Conservation (phyloP, 1,284 basidiomycete genomes). For the Sanghuangporus baumii region DNA sequence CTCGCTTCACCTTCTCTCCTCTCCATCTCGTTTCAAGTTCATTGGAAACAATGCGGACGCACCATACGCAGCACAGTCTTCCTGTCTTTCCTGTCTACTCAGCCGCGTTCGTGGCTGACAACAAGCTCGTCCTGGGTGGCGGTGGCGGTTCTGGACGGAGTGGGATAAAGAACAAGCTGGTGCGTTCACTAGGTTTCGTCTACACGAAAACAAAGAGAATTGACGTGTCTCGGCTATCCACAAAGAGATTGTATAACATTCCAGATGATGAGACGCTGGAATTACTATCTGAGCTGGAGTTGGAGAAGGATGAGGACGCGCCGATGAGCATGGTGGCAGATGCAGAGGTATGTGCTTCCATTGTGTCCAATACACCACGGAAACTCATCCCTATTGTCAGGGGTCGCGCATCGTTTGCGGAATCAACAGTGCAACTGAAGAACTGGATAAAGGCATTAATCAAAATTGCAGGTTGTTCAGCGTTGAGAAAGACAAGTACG, state of each 20-base stretch:
- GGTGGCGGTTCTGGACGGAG: constrained; percentile 78
- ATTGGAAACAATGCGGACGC: constrained; percentile 57
- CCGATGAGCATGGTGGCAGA: constrained; percentile 89
- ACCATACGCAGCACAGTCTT: constrained; percentile 72
- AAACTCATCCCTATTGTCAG: not conserved
- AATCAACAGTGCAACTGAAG: constrained; percentile 70
- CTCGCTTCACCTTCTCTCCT: not conserved
- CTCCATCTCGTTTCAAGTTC: not conserved
- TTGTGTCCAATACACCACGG: constrained; percentile 1
- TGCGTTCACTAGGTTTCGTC: constrained; percentile 32
- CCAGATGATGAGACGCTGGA: constrained; percentile 53
- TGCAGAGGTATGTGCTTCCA: constrained; percentile 42
- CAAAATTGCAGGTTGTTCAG: constrained; percentile 76
- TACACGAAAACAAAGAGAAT: not conserved
- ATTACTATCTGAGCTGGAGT: constrained; percentile 62
- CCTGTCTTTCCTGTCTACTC: constrained; percentile 84
- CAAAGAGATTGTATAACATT: constrained; percentile 69
- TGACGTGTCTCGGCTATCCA: not conserved
- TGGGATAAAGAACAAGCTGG: constrained; percentile 91
- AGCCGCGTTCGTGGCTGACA: constrained; percentile 71
- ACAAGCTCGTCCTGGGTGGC: constrained; percentile 80
- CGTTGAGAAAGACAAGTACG: constrained; percentile 56
- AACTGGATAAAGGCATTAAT: constrained; percentile 62
- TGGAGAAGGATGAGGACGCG: constrained; percentile 80
- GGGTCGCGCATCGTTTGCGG: constrained; percentile 60